Evolutionary conservation across 768 basidiomycete species (phyloP), one percentile per base, ranked within the genome.

Genomic region (Pleurotus giganteus): DNA sequence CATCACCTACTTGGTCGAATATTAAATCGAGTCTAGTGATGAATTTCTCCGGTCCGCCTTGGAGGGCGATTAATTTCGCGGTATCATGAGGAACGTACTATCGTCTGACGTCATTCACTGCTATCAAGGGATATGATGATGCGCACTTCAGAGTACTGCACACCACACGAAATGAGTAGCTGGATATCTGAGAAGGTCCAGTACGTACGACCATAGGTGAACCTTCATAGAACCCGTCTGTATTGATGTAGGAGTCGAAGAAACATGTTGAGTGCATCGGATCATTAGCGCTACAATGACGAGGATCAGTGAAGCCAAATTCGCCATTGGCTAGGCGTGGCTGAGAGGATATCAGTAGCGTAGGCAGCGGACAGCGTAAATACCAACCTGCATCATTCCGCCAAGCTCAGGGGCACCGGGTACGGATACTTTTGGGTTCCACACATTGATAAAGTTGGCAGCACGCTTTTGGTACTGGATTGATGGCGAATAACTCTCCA

Each of bases 71-170:
- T 29, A 87, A 68, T 61, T 76, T 77, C 4, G 84, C 84, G 4
- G 74, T 85, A 63, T 87, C 85, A 59, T 87, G 85, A 0, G 84
- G 85, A 3, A 78, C 82, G 57, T 79, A 86, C 80, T 86, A 65
- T 31, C 1, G 44, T 24, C 17, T 11, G 9, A 9, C 17, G 34
- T 51, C 19, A 39, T 24, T 12, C 12, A 27, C 23, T 9, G 29
- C 23, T 36, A 5, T n/a, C 42, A 47, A 26, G 28, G 32, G 21
- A 31, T n/a, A 21, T 17, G 3, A 2, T 9, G 9, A 39, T 7
- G 58, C 70, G 44, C 64, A 80, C 82, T 66, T 83, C 80, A 19
- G 82, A 84, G 60, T 85, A 84, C 81, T 81, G 61, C 53, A 56
- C 23, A 37, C 13, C 4, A 26, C n/a, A n/a, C n/a, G 51, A 45